Conservation (phyloP, 805 yeast species). For the Cyberlindnera lachancei region DNA sequence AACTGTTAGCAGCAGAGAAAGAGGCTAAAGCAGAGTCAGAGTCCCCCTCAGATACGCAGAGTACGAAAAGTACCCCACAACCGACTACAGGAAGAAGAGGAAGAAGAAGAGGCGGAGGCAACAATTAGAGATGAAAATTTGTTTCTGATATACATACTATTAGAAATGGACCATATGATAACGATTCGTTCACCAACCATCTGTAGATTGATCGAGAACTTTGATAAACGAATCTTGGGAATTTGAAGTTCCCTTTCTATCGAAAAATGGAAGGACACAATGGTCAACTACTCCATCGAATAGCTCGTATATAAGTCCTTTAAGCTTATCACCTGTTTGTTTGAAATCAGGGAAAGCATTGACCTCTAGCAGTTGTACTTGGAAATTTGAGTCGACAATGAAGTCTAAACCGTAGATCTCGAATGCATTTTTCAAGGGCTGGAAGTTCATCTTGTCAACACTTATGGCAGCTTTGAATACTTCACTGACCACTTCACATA, state of each 20-base stretch:
- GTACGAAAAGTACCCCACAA: slow-evolving; percentile 9
- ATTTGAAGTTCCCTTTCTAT: slow-evolving; percentile 6
- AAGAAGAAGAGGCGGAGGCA: slow-evolving; percentile 6
- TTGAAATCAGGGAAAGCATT: slow-evolving; percentile 96
- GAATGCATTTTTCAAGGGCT: slow-evolving; percentile 71
- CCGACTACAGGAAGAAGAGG: slow-evolving; percentile 16
- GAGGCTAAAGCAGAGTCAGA: slow-evolving; percentile 10
- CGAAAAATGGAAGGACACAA: slow-evolving; percentile 45
- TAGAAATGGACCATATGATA: neutral
- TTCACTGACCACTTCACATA: slow-evolving; percentile 59
- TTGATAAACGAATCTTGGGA: slow-evolving; percentile 24
- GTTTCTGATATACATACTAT: neutral
- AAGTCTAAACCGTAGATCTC: slow-evolving; percentile 91
- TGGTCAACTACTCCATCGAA: slow-evolving; percentile 48
- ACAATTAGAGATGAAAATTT: too few species aligned
- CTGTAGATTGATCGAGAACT: slow-evolving; percentile 32
- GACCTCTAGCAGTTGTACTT: slow-evolving; percentile 68
- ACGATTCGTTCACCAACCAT: slow-evolving; percentile 26
- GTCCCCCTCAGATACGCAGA: slow-evolving; percentile 4
- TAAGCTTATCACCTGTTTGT: slow-evolving; percentile 81
- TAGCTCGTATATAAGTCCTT: slow-evolving; percentile 54
- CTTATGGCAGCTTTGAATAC: slow-evolving; percentile 72
- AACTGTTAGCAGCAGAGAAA: slow-evolving; percentile 14
- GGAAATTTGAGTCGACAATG: slow-evolving; percentile 48
- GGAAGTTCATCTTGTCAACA: slow-evolving; percentile 80